Evolutionary conservation across 352 stramenopile species (phyloP), one percentile per base, ranked within the genome.

Genomic region (Globisporangium parvum): DNA sequence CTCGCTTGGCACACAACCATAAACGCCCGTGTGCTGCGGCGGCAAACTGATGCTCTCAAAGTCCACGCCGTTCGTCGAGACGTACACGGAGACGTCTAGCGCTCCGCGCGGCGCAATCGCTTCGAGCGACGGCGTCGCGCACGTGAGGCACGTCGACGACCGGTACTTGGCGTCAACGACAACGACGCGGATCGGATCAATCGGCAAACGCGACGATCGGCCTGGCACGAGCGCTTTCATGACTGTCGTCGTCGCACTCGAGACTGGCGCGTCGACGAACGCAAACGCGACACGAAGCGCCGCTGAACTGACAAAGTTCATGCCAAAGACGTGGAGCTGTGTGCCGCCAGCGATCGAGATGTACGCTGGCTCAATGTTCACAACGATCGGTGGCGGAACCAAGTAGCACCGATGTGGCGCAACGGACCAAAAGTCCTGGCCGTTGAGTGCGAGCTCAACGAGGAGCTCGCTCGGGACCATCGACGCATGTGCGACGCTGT

Each of bases 21-120:
- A 40, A 14, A 73, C 21, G 21, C 67, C 73, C 2, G 57, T 53
- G 0, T 55, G 17, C 8, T 73, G 58, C 2, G 66, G 71, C 1
- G 77, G 73, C 0, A 88, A 55, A 0, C 69, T 70, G 26, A 88
- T 67, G 45, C 77, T 81, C n/a, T 88, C 75, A 42, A 88, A 88
- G 41, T 88, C 77, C 12, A 66, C 20, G 3, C 77, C 77, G 41
- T 88, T 86, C 9, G 82, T 55, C 1, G 73, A 77, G 0, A 86
- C 68, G 47, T 77, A 80, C 18, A 88, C 14, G 18, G 61, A 71
- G 15, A 77, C 66, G 18, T 47, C 54, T 0, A 59, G 21, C 5
- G 57, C 26, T 17, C 65, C 60, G 10, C 20, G 15, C 12, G 47
- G 62, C 0, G 65, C 59, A 11, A 75, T 41, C 41, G 63, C 42